Evolutionary conservation across 2,329 filamentous ascomycete species (phyloP).

Genomic region (Eurotiales sp.): DNA sequence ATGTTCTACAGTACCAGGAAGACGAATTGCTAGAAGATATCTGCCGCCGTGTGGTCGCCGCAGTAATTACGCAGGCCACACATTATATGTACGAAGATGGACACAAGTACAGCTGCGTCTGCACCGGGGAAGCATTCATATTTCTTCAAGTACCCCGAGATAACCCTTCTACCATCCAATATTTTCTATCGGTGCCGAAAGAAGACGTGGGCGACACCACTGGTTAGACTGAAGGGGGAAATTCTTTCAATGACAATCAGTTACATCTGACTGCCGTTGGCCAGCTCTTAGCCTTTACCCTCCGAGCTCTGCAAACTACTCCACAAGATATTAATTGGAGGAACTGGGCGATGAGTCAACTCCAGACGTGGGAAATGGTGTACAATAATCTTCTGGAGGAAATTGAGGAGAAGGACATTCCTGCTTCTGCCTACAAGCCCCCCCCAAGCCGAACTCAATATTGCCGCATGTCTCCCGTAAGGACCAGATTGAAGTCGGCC

Average conservation of each 20-base stretch:
- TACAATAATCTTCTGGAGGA: conserved; percentile 22
- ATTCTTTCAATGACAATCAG: conserved; percentile 17
- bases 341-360: conserved; percentile 9
- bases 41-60: not conserved
- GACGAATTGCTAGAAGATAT: conserved; percentile 26
- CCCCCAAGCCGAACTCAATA: conserved; percentile 10
- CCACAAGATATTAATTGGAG: conserved; percentile 19
- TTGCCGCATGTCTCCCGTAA: conserved; percentile 16
- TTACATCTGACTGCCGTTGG: conserved; percentile 30
- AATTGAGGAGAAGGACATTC: conserved; percentile 19
- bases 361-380: conserved; percentile 23
- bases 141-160: conserved; percentile 38
- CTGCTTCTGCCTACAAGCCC: conserved; percentile 17
- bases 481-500: conserved; percentile 16
- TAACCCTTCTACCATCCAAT: conserved; percentile 27
- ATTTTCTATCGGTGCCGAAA: conserved; percentile 30
- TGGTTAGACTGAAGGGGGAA: not conserved
- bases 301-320: conserved; percentile 22
- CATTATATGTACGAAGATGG: conserved; percentile 17
- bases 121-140: conserved; percentile 43
- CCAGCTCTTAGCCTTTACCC: conserved; percentile 29
- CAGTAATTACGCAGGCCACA: conserved; percentile 1
- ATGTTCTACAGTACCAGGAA: conserved; percentile 35
- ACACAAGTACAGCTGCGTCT: conserved; percentile 43
- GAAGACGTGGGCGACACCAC: conserved; percentile 26